Conservation (phyloP, 441 rosid genomes). For the Pelargonium cotyledonis region DNA sequence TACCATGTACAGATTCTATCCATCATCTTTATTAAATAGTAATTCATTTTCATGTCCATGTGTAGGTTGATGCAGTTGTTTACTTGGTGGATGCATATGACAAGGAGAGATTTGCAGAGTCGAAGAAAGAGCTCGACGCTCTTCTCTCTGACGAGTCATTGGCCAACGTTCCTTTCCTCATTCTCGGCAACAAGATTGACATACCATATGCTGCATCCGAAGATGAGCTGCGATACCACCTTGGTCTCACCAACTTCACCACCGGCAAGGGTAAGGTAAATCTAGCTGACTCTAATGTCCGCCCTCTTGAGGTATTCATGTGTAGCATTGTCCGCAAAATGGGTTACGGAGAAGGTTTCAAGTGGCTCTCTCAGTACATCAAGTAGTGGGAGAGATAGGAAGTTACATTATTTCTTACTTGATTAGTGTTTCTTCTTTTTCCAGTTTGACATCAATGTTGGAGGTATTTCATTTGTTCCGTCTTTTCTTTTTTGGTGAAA, state of each 20-base stretch:
- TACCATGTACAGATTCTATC: background rate
- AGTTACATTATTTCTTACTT: background rate
- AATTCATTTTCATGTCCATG: background rate
- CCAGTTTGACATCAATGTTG: conserved; percentile 12
- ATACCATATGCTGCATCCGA: conserved; percentile 14
- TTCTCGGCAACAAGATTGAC: conserved; percentile 14
- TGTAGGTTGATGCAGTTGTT: conserved; percentile 1
- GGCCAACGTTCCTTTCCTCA: conserved; percentile 16
- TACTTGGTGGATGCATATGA: conserved; percentile 2
- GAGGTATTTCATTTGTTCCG: conserved; percentile 12
- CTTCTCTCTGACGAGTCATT: conserved; percentile 14
- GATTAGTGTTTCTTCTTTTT: background rate
- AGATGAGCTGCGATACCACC: conserved; percentile 18
- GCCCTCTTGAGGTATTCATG: conserved; percentile 18
- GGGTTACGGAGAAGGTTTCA: conserved; percentile 19
- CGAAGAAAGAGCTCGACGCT: background rate
- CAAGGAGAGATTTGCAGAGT: conserved; percentile 6
- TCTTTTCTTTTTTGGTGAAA: conserved; percentile 4
- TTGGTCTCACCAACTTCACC: conserved; percentile 19
- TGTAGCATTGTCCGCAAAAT: conserved; percentile 18
- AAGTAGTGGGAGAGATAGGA: conserved; percentile 11
- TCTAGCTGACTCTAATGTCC: conserved; percentile 16
- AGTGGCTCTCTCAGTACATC: conserved; percentile 18
- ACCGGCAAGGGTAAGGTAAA: conserved; percentile 15
- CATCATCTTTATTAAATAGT: background rate